Evolutionary conservation across 257 asterid genomes (phyloP).

Genomic region (Przewalskia tangutica): DNA sequence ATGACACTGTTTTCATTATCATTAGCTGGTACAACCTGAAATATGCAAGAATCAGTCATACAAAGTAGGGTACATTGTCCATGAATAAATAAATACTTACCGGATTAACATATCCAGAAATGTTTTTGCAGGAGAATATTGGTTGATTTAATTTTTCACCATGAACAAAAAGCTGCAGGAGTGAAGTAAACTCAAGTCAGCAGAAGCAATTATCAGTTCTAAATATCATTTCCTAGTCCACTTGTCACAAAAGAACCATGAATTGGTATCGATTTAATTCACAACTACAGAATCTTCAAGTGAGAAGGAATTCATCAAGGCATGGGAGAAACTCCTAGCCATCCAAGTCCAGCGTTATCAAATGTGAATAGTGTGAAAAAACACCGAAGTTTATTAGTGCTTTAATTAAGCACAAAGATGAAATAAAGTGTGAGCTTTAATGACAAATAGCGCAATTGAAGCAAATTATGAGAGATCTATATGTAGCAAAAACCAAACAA

Average conservation of each 20-base stretch:
- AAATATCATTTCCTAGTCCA: too few relatives aligned
- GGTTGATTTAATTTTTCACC: constrained; percentile 84
- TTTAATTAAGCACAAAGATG: background rate
- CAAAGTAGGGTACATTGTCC: background rate
- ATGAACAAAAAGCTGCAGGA: constrained; percentile 63
- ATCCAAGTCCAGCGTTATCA: background rate
- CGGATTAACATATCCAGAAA: constrained; percentile 75
- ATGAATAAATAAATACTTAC: constrained; percentile 25
- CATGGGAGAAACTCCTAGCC: background rate
- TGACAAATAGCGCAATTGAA: background rate
- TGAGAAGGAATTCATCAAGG: too few relatives aligned
- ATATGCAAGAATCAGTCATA: background rate
- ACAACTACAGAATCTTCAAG: too few relatives aligned
- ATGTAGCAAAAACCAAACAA: background rate
- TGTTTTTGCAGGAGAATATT: constrained; percentile 78
- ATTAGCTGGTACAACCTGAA: constrained; percentile 73
- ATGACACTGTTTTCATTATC: constrained; percentile 40
- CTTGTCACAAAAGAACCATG: too few relatives aligned
- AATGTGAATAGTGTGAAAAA: background rate
- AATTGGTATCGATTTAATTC: too few relatives aligned
- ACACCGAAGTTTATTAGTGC: background rate
- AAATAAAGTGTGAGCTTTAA: background rate
- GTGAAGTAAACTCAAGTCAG: background rate
- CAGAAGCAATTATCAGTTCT: background rate
- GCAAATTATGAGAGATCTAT: background rate